Conservation (phyloP, 2,329 filamentous ascomycete species). For the Calonectria pseudoturangicola region DNA sequence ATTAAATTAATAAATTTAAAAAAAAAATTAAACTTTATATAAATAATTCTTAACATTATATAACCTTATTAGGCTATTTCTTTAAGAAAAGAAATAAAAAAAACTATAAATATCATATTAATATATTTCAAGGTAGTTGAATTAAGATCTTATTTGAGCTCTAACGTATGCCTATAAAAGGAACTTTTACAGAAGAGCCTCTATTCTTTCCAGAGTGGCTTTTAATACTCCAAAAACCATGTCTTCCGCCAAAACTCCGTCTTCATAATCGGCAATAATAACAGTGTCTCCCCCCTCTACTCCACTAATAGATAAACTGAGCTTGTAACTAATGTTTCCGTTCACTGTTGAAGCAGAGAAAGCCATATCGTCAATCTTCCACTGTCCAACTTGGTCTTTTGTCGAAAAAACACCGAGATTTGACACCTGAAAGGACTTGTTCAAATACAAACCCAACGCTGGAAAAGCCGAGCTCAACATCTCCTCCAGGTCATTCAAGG, state of each 20-base stretch:
- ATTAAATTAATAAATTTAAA: too few relatives aligned
- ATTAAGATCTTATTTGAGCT: background rate
- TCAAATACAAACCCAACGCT: conserved; percentile 35
- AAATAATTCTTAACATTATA: too few relatives aligned
- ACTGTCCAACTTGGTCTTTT: background rate
- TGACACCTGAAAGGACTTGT: conserved; percentile 39
- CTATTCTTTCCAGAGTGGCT: conserved; percentile 28
- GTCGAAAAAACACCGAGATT: conserved; percentile 36
- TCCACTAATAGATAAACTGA: conserved; percentile 32
- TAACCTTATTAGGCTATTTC: too few relatives aligned
- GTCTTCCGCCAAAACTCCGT: conserved; percentile 28
- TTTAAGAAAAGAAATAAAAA: too few relatives aligned
- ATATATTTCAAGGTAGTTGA: too few relatives aligned
- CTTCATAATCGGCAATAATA: conserved; percentile 40
- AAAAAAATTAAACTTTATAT: too few relatives aligned
- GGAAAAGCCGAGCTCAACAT: conserved; percentile 35
- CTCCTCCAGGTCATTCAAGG: conserved; percentile 35
- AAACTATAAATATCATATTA: too few relatives aligned
- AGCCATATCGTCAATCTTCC: conserved; percentile 44
- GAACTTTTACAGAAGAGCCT: conserved; percentile 15
- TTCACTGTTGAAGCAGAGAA: conserved; percentile 43
- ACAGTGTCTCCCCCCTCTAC: conserved; percentile 41
- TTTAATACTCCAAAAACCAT: conserved; percentile 37
- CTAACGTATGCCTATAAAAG: too few relatives aligned
- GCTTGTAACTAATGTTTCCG: conserved; percentile 33